Percentiles rank a stretch among this genome's conserved stretches.
Conservation (phyloP, 805 yeast species). For the Candida sphagnicola region DNA sequence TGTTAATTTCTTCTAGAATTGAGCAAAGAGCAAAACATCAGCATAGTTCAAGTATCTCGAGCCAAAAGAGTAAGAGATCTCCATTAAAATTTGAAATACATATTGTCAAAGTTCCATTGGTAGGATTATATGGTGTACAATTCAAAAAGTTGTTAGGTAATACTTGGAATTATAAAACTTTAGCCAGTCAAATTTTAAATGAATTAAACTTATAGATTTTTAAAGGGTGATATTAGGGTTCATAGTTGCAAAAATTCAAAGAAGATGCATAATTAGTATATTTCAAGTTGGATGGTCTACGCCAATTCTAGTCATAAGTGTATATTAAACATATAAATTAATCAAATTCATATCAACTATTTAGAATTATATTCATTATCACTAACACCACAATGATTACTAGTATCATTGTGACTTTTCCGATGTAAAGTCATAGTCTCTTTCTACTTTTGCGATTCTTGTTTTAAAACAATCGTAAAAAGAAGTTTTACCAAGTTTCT, state of each 20-base stretch:
- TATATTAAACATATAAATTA: no score
- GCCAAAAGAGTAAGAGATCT: conserved; percentile 24
- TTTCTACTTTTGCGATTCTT: conserved; percentile 13
- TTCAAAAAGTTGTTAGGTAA: conserved; percentile 91
- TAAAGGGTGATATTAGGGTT: not conserved
- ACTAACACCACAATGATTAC: no score
- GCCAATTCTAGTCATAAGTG: no score
- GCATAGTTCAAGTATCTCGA: conserved; percentile 24
- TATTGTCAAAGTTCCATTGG: conserved; percentile 86
- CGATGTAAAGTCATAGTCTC: conserved; percentile 5
- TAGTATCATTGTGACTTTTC: no score
- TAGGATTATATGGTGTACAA: conserved; percentile 89
- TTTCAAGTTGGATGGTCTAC: no score
- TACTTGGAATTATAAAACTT: conserved; percentile 89
- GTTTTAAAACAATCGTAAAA: conserved; percentile 9
- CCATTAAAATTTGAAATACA: conserved; percentile 89
- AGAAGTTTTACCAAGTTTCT: conserved; percentile 9
- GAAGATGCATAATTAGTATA: no score
- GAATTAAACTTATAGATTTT: conserved; percentile 55
- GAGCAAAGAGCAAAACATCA: conserved; percentile 46
- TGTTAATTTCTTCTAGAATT: conserved; percentile 56
- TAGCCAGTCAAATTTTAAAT: conserved; percentile 79
- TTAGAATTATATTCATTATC: no score
- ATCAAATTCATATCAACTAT: no score
- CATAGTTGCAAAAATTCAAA: no score